A percentile compares a stretch with the other conserved stretches of the same genome.
These are phyloP conservation scores for Filosporella fistucella DNA, from an alignment of 495 filamentous ascomycete species.

Conservation along the genomic window DNA sequence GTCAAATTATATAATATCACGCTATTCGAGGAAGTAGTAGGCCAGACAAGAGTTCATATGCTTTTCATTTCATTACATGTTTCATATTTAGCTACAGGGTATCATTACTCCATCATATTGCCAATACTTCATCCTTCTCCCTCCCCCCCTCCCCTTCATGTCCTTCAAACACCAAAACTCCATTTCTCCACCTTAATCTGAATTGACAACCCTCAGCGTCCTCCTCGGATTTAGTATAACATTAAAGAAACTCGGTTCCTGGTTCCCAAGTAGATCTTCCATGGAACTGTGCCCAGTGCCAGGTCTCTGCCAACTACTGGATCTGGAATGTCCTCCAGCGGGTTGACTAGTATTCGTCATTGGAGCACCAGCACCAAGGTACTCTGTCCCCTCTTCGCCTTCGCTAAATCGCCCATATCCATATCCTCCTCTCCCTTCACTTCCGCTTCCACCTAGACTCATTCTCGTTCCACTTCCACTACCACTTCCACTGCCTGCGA, in stretches of 20 bases:
- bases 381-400: slow-evolving; percentile 7
- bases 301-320: too few species aligned
- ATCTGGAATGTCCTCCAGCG: too few species aligned
- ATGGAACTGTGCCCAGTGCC: slow-evolving; percentile 19
- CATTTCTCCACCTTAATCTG: slow-evolving; percentile 9
- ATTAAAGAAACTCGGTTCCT: slow-evolving; percentile 70
- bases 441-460: slow-evolving; percentile 2
- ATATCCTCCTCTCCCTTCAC: too few species aligned
- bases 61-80: too few species aligned
- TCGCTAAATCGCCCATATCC: not conserved
- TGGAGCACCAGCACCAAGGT: slow-evolving; percentile 7
- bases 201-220: slow-evolving; percentile 69
- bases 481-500: slow-evolving; percentile 9
- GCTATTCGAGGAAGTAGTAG: too few species aligned
- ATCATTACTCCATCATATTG: too few species aligned
- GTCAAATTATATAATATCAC: too few species aligned
- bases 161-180: not conserved
- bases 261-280: slow-evolving; percentile 54
- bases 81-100: too few species aligned
- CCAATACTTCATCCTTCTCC: too few species aligned
- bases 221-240: slow-evolving; percentile 68
- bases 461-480: slow-evolving; percentile 17
- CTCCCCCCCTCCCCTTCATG: too few species aligned
- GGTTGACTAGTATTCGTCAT: too few species aligned
- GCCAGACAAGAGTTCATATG: too few species aligned